Conservation (phyloP, 352 stramenopile species). For the Thalassiosira ordinaria region DNA sequence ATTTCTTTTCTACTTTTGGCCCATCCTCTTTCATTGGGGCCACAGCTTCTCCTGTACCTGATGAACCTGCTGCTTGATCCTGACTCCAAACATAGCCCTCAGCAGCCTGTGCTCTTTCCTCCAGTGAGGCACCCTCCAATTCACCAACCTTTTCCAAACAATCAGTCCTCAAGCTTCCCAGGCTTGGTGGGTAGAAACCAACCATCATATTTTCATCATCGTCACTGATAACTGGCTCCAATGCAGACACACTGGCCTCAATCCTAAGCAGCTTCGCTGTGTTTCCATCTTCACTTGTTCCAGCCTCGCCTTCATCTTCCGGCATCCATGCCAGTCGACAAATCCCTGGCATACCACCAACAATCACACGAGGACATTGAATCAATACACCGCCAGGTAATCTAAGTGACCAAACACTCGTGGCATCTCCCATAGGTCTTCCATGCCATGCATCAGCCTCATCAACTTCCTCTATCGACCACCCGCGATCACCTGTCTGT, state of each 20-base stretch:
- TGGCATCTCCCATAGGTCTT: slow-evolving; percentile 69
- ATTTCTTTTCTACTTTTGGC: slow-evolving; percentile 11
- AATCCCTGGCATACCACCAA: slow-evolving; percentile 57
- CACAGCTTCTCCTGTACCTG: slow-evolving; percentile 9
- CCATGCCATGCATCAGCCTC: slow-evolving; percentile 83
- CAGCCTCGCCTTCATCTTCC: slow-evolving; percentile 63
- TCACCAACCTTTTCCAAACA: slow-evolving; percentile 78
- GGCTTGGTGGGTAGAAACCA: slow-evolving; percentile 75
- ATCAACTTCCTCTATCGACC: slow-evolving; percentile 73
- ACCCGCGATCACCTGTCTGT: slow-evolving; percentile 77
- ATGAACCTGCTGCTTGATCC: not conserved
- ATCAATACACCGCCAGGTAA: slow-evolving; percentile 73
- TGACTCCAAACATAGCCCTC: slow-evolving; percentile 43
- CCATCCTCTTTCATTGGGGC: slow-evolving; percentile 9
- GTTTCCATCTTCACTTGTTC: slow-evolving; percentile 49
- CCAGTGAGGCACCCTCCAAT: slow-evolving; percentile 58
- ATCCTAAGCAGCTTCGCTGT: slow-evolving; percentile 66
- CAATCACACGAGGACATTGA: slow-evolving; percentile 76
- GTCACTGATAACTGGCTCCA: slow-evolving; percentile 73
- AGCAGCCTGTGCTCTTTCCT: slow-evolving; percentile 41
- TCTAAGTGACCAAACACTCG: slow-evolving; percentile 67
- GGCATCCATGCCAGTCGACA: slow-evolving; percentile 81
- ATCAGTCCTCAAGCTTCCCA: slow-evolving; percentile 79
- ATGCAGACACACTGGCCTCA: slow-evolving; percentile 74
- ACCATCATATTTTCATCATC: slow-evolving; percentile 74